Conservation (phyloP, 2,329 filamentous ascomycete species). For the Tolypocladium inflatum region DNA sequence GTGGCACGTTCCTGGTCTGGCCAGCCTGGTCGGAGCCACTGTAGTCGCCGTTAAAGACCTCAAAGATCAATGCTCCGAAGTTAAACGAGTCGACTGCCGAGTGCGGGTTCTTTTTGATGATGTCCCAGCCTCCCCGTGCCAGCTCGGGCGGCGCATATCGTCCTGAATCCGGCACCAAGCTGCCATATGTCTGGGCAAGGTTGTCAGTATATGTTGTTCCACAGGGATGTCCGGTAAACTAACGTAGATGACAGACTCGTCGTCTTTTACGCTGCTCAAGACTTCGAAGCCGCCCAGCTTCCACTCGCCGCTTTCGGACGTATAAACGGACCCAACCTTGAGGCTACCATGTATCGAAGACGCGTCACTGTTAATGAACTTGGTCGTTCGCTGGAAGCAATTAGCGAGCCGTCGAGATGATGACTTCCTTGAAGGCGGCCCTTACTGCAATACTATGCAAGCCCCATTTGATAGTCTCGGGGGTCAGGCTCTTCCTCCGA, state of each 20-base stretch:
- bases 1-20: constrained; percentile 77
- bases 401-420: constrained; percentile 10
- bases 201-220: background rate
- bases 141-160: constrained; percentile 85
- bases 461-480: constrained; percentile 96
- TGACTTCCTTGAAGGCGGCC: background rate
- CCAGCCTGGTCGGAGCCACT: constrained; percentile 67
- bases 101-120: constrained; percentile 72
- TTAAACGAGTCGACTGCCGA: constrained; percentile 81
- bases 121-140: constrained; percentile 80
- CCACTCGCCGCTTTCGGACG: constrained; percentile 95
- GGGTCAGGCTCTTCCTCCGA: constrained; percentile 74
- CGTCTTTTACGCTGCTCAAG: constrained; percentile 89
- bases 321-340: constrained; percentile 79
- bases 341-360: constrained; percentile 84
- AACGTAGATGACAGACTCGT: constrained; percentile 86
- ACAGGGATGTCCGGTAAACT: constrained; percentile 3
- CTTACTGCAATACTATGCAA: constrained; percentile 73
- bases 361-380: constrained; percentile 93
- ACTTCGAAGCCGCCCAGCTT: constrained; percentile 91
- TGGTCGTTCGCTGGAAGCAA: constrained; percentile 63
- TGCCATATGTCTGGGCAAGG: constrained; percentile 62
- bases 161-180: constrained; percentile 73
- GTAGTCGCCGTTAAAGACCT: constrained; percentile 86
- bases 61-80: constrained; percentile 74